phyloP scores from a whole-genome alignment of 2,329 filamentous ascomycete genomes.

The Cucurbitaria berberidis region DNA sequence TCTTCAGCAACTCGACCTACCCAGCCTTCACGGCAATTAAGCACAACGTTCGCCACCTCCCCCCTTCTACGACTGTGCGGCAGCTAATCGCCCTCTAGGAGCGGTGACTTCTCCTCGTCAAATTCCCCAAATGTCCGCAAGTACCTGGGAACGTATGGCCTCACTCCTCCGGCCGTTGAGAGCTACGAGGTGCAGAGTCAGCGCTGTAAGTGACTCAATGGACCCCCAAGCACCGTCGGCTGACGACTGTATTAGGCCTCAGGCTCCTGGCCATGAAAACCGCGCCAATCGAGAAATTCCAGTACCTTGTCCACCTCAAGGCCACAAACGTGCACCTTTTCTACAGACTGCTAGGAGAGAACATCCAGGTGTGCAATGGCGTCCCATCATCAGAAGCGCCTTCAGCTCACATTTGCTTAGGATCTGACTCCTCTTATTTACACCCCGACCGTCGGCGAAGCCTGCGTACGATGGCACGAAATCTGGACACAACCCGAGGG shows the following conservation, averaged over 20 bases:
- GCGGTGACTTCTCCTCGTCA: constrained; percentile 58
- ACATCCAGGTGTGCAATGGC: constrained; percentile 59
- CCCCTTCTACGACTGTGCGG: background rate
- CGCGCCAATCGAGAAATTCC: constrained; percentile 79
- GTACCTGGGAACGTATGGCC: constrained; percentile 59
- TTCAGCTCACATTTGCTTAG: constrained; percentile 52
- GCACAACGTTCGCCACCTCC: constrained; percentile 44
- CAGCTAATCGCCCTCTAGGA: constrained; percentile 35
- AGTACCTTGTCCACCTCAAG: constrained; percentile 79
- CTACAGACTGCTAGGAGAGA: constrained; percentile 78
- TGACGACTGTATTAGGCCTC: constrained; percentile 66
- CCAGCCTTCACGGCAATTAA: constrained; percentile 45
- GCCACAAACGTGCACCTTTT: constrained; percentile 80
- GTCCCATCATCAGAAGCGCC: background rate
- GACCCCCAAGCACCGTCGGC: constrained; percentile 31
- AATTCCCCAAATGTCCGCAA: constrained; percentile 57
- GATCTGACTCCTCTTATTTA: constrained; percentile 85
- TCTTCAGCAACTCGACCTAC: constrained; percentile 47
- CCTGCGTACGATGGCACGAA: constrained; percentile 94
- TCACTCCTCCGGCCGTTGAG: constrained; percentile 59
- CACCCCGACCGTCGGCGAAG: constrained; percentile 91
- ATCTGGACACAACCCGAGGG: constrained; percentile 94
- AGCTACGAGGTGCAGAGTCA: constrained; percentile 57
- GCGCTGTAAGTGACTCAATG: constrained; percentile 51
- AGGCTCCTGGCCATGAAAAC: constrained; percentile 74